Base-by-base conservation (phyloP, 768 basidiomycete genomes). In the Pleurotus tuoliensis region DNA sequence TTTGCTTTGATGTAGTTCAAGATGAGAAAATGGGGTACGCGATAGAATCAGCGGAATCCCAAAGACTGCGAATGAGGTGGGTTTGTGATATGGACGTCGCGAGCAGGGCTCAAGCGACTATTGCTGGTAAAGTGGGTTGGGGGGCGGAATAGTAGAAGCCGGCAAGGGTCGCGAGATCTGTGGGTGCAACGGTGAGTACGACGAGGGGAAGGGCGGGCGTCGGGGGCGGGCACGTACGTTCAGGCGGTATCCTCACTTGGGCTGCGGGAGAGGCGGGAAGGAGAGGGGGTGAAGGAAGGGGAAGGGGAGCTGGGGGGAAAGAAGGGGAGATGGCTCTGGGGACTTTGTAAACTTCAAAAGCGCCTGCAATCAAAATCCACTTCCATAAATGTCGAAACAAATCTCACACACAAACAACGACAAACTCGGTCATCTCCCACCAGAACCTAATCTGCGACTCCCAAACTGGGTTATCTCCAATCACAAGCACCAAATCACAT, bases 151-250 rank as follows among this genome's bases (percentile, higher is more conserved):
- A 72, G 74, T 72, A 78, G 88, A 81, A 75, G 85, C 87, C 88
- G 88, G 80, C 86, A 92, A 92, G 91, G 90, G 90, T 92, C 90
- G 90, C 90, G 90, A 92, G 90, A 82, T 82, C 87, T 90, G 66
- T 40, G 37, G 53, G 20, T 24, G 34, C 25, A 38, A 43, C 30
- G 47, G 54, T 54, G 62, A 66, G 67, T 67, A 71, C 40, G 71
- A 25, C 20, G 27, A 57, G 9, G 15, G 16, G 16, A 38, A 44
- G 67, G 20, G 24, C 44, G 48, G 49, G 16, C n/a, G 34, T 2
- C 12, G 15, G 16, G 20, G 41, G 18, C 25, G 47, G 37, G 13
- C 3, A 68, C 73, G 38, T 58, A 78, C 76, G 30, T 67, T 73
- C 78, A 78, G 67, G 78, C 78, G 77, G 68, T 72, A 72, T 78